phyloP scores from a whole-genome alignment of 176 grass and related monocot genomes.

The Oryza brachyantha region DNA sequence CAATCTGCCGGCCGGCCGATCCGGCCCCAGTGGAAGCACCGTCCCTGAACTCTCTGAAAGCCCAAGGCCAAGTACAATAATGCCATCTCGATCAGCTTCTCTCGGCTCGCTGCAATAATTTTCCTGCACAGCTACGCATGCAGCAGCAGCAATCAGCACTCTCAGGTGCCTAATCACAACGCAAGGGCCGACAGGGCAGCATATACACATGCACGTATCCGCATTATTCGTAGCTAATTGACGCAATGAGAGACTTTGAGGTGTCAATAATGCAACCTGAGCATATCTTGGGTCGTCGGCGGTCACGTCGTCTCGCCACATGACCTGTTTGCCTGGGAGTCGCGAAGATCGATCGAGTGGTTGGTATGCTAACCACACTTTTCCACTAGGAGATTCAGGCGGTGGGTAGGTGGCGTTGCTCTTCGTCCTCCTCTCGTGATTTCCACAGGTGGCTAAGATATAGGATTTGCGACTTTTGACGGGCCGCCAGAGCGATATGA shows the following conservation, averaged over 20 bases:
- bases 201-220: not conserved
- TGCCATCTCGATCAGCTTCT: not conserved
- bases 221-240: not conserved
- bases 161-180: not conserved
- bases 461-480: not conserved
- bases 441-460: not conserved
- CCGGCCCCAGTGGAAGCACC: not conserved
- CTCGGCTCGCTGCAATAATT: not conserved
- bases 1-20: not conserved
- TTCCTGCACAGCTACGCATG: not conserved
- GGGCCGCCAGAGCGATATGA: not conserved
- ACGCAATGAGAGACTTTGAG: not conserved
- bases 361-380: too few relatives aligned
- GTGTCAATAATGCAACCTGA: constrained; percentile 2
- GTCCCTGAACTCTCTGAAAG: not conserved
- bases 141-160: not conserved
- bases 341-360: not conserved
- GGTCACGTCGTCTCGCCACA: constrained; percentile 19
- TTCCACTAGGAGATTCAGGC: constrained; percentile 11
- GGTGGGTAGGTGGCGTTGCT: constrained; percentile 9
- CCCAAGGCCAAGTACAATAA: not conserved
- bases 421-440: constrained; percentile 17
- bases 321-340: not conserved
- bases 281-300: not conserved
- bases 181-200: not conserved